Evolutionary conservation across 306 rosid species (phyloP).

Genomic region (Quercus aquifolioides): DNA sequence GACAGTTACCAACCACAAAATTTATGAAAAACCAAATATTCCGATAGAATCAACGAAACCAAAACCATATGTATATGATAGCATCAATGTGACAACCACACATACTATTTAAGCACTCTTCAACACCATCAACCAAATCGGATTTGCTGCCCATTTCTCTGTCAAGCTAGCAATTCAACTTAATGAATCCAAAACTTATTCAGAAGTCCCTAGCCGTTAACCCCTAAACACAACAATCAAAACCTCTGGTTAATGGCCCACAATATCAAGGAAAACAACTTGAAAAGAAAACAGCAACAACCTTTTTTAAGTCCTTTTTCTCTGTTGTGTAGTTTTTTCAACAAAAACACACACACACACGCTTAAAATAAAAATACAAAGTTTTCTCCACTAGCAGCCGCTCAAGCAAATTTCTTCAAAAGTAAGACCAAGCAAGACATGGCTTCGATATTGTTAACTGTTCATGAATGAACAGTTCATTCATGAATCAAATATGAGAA

Average conservation of each 20-base stretch:
- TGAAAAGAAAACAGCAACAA: neutral
- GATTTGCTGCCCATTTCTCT: conserved; percentile 55
- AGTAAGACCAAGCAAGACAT: too few species aligned
- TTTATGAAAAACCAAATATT: neutral
- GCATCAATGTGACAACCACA: neutral
- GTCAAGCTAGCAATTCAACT: conserved; percentile 43
- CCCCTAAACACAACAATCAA: conserved; percentile 32
- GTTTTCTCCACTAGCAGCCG: too few species aligned
- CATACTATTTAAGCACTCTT: conserved; percentile 45
- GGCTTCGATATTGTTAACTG: neutral
- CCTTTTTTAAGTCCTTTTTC: too few species aligned
- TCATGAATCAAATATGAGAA: neutral
- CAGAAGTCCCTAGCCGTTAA: conserved; percentile 23
- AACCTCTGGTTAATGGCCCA: neutral
- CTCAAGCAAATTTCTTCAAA: too few species aligned
- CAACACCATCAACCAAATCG: conserved; percentile 35
- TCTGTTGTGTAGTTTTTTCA: too few species aligned
- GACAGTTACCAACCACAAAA: conserved; percentile 1
- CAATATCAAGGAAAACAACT: neutral
- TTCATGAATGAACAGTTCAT: neutral
- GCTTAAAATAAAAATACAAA: too few species aligned
- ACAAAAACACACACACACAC: too few species aligned
- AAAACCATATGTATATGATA: neutral
- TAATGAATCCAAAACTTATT: conserved; percentile 39
- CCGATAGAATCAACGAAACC: conserved; percentile 3